These are phyloP conservation scores for Euphrasia arctica DNA, from an alignment of 305 asterid species.

Conservation along the genomic window DNA sequence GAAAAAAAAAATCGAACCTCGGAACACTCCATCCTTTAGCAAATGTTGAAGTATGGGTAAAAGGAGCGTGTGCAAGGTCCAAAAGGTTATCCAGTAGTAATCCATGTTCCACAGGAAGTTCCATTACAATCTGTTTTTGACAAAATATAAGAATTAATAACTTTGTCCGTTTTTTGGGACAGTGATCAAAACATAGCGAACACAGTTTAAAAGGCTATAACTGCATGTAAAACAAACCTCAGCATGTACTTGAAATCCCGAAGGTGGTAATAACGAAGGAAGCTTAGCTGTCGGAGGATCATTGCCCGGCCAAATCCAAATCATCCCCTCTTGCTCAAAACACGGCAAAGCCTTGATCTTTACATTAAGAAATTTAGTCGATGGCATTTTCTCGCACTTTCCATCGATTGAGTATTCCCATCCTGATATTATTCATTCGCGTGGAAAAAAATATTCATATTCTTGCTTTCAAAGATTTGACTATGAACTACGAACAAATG, in stretches of 20 bases:
- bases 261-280: conserved; percentile 74
- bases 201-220: neutral
- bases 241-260: conserved; percentile 84
- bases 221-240: conserved; percentile 49
- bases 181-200: neutral
- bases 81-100: conserved; percentile 83
- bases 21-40: conserved; percentile 97
- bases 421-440: conserved; percentile 35
- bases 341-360: conserved; percentile 78
- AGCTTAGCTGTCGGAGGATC: conserved; percentile 74
- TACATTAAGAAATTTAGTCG: conserved; percentile 60
- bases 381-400: conserved; percentile 90
- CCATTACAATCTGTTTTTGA: conserved; percentile 69
- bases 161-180: neutral
- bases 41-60: conserved; percentile 87
- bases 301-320: conserved; percentile 94
- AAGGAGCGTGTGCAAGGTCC: conserved; percentile 97
- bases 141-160: conserved; percentile 12
- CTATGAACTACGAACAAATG: neutral
- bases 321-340: conserved; percentile 85
- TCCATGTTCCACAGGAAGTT: conserved; percentile 93
- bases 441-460: neutral
- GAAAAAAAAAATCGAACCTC: conserved; percentile 36
- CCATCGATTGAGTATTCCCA: conserved; percentile 94
- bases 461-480: neutral